Evolutionary conservation across 1,139 yeast species (phyloP).

Genomic region (Diutina mesorugosa): DNA sequence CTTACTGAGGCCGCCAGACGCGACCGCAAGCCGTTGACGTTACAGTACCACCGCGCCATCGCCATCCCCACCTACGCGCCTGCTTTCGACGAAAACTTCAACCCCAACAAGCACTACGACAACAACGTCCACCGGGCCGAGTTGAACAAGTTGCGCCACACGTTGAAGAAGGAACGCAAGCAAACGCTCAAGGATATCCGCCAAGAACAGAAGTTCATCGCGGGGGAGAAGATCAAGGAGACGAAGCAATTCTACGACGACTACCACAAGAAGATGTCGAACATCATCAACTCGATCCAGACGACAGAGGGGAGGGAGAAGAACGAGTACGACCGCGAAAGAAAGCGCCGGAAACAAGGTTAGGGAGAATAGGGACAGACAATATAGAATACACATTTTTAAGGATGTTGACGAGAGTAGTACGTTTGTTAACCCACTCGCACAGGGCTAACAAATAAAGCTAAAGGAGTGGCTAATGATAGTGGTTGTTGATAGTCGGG

Average conservation of each 20-base stretch:
- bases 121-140: slow-evolving; percentile 74
- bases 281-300: slow-evolving; percentile 71
- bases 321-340: slow-evolving; percentile 82
- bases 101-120: slow-evolving; percentile 90
- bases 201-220: slow-evolving; percentile 75
- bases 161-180: slow-evolving; percentile 35
- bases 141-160: slow-evolving; percentile 66
- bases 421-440: not conserved
- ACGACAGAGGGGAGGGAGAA: slow-evolving; percentile 92
- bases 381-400: not conserved
- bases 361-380: not conserved
- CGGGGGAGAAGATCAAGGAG: slow-evolving; percentile 71
- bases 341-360: slow-evolving; percentile 40
- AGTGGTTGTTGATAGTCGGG: no score
- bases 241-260: slow-evolving; percentile 64
- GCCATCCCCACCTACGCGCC: slow-evolving; percentile 84
- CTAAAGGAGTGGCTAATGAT: no score
- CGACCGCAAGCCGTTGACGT: slow-evolving; percentile 59
- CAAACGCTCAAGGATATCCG: slow-evolving; percentile 20
- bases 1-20: slow-evolving; percentile 23
- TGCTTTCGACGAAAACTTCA: slow-evolving; percentile 88
- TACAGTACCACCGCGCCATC: slow-evolving; percentile 79
- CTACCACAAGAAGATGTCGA: slow-evolving; percentile 84
- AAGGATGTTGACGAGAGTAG: no score
- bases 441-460: not conserved